Base-by-base conservation (phyloP, 257 asterid species). In the Primulina tabacum region DNA sequence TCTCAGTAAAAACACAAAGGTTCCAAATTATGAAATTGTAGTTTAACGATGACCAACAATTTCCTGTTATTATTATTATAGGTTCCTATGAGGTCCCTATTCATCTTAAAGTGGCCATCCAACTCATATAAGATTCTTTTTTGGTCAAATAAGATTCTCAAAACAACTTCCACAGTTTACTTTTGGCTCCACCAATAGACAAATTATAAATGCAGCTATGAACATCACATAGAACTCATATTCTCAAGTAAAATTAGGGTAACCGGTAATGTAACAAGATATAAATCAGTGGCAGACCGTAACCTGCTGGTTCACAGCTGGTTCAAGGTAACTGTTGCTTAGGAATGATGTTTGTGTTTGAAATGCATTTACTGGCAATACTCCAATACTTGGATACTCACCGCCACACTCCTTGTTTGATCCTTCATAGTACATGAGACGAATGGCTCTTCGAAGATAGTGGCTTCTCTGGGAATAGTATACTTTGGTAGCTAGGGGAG, bases 401-500 rank as follows among this genome's bases (percentile, higher is more conserved):
- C 60, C 68, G 79, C 85, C 66, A 37, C 75, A 57, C 18, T 72
- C 88, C 78, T 75, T 73, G 72, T 67, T 71, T 29, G 87, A 71
- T 74, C 79, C 78, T 77, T 72, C 86, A 74, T 74, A 71, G 80
- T 85, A 89, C 84, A 92, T 79, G 77, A 76, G 78, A 71, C 80
- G 62, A 66, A 92, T 78, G 68, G 96, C 90, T 56, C 82, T 80
- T 79, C 92, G 82, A 55, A 89, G 88, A 69, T 72, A 79, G 10
- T 81, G 76, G 73, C 81, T 83, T 78, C 92, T 85, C 71, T 84
- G 95, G 78, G 89, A 85, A 80, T 85, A 92, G 77, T 86, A 92
- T 52, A 80, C 80, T 83, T 92, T 92, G 76, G 95, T 92, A n/a
- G 98, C 97, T 69, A 92, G 82, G 34, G 98, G 98, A 65, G 81